These are phyloP conservation scores for Penicillium brasilianum DNA, from an alignment of 2,329 filamentous ascomycete genomes.

Conservation along the genomic window DNA sequence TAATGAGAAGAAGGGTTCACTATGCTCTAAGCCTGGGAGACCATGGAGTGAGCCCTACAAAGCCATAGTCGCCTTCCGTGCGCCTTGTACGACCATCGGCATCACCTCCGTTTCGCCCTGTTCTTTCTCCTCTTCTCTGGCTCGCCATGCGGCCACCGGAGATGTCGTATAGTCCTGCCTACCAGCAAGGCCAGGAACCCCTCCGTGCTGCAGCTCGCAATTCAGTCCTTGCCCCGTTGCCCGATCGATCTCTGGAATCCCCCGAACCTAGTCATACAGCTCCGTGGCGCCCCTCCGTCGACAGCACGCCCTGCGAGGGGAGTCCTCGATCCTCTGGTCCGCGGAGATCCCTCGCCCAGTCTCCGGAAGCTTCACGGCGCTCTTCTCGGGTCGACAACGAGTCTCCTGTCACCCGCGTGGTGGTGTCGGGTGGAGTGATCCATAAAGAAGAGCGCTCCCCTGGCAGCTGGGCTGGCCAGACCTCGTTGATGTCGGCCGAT, in stretches of 20 bases:
- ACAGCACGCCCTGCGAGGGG: constrained; percentile 22
- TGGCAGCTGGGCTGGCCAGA: constrained; percentile 41
- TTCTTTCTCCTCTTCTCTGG: constrained; percentile 19
- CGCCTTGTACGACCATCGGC: constrained; percentile 28
- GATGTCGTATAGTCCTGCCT: constrained; percentile 45
- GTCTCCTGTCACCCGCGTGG: constrained; percentile 31
- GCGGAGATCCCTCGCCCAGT: constrained; percentile 30
- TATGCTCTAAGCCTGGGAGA: constrained; percentile 20
- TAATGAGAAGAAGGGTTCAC: constrained; percentile 13
- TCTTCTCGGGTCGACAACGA: constrained; percentile 31
- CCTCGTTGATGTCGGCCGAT: constrained; percentile 43
- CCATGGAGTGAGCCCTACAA: constrained; percentile 30
- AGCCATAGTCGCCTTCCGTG: constrained; percentile 28
- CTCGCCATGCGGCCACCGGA: constrained; percentile 40
- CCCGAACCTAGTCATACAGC: constrained; percentile 21
- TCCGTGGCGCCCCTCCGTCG: constrained; percentile 21
- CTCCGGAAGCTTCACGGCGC: constrained; percentile 32
- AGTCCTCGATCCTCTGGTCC: constrained; percentile 33
- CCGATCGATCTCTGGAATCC: constrained; percentile 28
- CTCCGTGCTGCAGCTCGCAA: constrained; percentile 29
- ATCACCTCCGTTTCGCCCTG: constrained; percentile 12
- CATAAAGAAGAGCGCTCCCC: constrained; percentile 39
- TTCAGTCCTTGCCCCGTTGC: constrained; percentile 27
- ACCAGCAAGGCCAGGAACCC: constrained; percentile 37
- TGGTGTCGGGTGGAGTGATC: constrained; percentile 33